These are phyloP conservation scores for Pythium biforme DNA, from an alignment of 352 stramenopile species.

Conservation along the genomic window DNA sequence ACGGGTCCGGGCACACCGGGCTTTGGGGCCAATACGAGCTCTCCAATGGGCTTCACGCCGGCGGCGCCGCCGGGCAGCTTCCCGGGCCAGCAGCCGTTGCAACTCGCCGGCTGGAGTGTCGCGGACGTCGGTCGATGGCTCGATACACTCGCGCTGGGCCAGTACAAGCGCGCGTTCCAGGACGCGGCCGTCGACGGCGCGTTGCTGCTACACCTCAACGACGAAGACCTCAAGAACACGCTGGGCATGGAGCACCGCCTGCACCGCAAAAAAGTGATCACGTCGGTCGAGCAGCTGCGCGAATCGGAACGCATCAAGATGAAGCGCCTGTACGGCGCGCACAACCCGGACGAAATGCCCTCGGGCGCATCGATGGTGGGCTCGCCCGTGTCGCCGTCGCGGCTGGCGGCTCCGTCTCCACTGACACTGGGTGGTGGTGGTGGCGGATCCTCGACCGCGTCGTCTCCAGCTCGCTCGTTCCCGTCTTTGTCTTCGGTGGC, in stretches of 20 bases:
- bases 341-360: conserved; percentile 16
- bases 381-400: conserved; percentile 6
- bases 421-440: not conserved
- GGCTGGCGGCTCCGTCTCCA: not conserved
- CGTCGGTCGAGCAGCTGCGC: conserved; percentile 71
- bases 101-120: conserved; percentile 83
- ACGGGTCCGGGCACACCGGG: not conserved
- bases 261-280: conserved; percentile 97
- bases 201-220: conserved; percentile 87
- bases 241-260: conserved; percentile 93
- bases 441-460: not conserved
- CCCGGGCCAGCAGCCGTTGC: conserved; percentile 60
- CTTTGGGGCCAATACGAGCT: not conserved
- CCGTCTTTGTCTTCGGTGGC: not conserved
- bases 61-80: conserved; percentile 52
- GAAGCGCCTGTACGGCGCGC: conserved; percentile 39
- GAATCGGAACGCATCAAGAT: conserved; percentile 50
- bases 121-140: conserved; percentile 89
- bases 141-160: conserved; percentile 81
- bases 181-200: conserved; percentile 89
- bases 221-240: conserved; percentile 93
- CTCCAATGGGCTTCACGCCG: conserved; percentile 39
- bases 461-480: conserved; percentile 7
- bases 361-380: not conserved
- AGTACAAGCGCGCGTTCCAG: conserved; percentile 90